Evolutionary conservation across 768 basidiomycete genomes (phyloP).

Genomic region (Termitomyces heimii): DNA sequence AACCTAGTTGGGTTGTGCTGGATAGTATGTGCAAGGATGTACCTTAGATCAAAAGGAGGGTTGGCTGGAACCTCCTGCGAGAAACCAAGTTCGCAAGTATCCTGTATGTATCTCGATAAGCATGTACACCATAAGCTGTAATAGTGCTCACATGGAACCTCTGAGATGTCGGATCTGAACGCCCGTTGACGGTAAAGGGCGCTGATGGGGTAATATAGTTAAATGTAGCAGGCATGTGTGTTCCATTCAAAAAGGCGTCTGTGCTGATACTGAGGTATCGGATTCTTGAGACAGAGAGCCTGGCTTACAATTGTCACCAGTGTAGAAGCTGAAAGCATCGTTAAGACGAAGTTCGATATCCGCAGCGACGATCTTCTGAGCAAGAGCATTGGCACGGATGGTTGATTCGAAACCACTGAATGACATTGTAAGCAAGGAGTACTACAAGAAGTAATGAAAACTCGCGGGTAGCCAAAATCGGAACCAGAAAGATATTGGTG

Average conservation of each 20-base stretch:
- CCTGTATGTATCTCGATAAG: constrained; percentile 18
- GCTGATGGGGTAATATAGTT: constrained; percentile 40
- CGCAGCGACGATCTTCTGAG: constrained; percentile 50
- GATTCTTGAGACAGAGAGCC: neutral
- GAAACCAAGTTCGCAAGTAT: constrained; percentile 36
- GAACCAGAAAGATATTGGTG: constrained; percentile 50
- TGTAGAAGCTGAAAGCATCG: constrained; percentile 33
- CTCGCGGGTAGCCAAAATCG: constrained; percentile 45
- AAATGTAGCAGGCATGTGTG: constrained; percentile 29
- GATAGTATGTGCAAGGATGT: neutral
- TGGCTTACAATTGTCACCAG: constrained; percentile 45
- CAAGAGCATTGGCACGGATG: constrained; percentile 47
- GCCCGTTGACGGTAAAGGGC: constrained; percentile 38
- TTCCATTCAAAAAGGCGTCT: constrained; percentile 46
- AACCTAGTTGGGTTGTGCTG: neutral
- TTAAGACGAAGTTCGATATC: constrained; percentile 41
- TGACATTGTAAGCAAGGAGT: neutral
- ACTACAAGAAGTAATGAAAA: constrained; percentile 1
- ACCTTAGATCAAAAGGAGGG: constrained; percentile 43
- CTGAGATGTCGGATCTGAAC: constrained; percentile 38
- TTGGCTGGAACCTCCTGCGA: constrained; percentile 31
- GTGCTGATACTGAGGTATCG: neutral
- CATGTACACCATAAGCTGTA: neutral
- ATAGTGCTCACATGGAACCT: constrained; percentile 34
- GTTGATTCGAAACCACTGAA: constrained; percentile 52